These are phyloP conservation scores for Podospora fimiseda DNA, from an alignment of 495 filamentous ascomycete species.

Conservation along the genomic window DNA sequence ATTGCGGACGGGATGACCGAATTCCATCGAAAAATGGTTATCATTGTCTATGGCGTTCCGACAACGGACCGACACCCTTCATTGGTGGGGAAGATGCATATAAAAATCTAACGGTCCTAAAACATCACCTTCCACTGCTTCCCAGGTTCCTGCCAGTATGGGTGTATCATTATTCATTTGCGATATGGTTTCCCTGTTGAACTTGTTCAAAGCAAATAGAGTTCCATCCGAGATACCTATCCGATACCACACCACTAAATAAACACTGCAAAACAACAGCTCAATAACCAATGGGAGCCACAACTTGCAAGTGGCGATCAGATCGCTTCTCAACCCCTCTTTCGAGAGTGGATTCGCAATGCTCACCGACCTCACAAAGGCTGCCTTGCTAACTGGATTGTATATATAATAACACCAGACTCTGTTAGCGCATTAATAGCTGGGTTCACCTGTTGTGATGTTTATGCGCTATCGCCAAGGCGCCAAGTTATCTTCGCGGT, in stretches of 20 bases:
- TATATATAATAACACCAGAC: neutral
- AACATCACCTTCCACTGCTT: too few species aligned
- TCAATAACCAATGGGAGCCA: neutral
- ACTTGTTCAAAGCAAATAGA: too few species aligned
- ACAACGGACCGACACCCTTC: too few species aligned
- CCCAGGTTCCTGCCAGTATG: too few species aligned
- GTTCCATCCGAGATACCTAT: neutral
- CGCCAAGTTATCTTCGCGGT: neutral
- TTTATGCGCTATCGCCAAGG: slow-evolving; percentile 8
- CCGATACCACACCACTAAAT: neutral
- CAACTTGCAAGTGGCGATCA: neutral
- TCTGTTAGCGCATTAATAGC: neutral
- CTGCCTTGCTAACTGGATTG: neutral
- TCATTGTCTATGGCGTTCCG: too few species aligned
- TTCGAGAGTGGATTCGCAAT: neutral
- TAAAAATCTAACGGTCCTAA: too few species aligned
- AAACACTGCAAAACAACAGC: too few species aligned
- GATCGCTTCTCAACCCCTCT: neutral
- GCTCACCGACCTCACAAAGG: neutral
- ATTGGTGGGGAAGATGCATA: too few species aligned
- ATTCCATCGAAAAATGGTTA: neutral
- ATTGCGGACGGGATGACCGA: neutral
- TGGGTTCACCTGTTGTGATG: neutral
- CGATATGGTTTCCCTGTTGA: too few species aligned
- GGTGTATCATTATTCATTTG: too few species aligned